Conservation (phyloP, 495 filamentous ascomycete species). For the Penicillium antarcticum region DNA sequence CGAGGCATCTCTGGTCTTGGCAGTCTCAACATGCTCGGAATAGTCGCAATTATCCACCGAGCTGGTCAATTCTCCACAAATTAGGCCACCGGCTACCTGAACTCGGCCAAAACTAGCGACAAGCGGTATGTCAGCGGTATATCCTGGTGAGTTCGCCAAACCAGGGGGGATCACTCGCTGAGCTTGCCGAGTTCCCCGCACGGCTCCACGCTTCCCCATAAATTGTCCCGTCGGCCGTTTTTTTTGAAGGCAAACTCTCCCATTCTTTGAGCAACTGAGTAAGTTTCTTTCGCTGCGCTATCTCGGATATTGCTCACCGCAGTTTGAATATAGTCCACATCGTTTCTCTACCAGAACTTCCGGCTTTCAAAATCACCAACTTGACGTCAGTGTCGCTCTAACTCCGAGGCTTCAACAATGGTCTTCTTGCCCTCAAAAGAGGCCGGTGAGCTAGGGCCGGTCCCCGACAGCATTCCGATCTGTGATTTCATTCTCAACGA, state of each 20-base stretch:
- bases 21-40: not conserved
- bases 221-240: not conserved
- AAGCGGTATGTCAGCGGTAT: not conserved
- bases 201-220: not conserved
- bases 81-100: not conserved
- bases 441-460: constrained; percentile 64
- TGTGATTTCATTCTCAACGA: constrained; percentile 79
- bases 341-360: not conserved
- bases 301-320: not conserved
- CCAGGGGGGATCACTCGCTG: not conserved
- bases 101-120: not conserved
- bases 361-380: not conserved
- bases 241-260: not conserved
- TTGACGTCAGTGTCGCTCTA: not conserved
- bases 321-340: not conserved
- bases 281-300: too few relatives aligned
- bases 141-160: not conserved
- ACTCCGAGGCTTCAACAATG: constrained; percentile 49
- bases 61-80: not conserved
- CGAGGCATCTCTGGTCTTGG: constrained; percentile 5
- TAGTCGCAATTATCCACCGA: not conserved
- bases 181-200: constrained; percentile 16
- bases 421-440: constrained; percentile 72
- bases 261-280: too few relatives aligned
- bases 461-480: constrained; percentile 74